A percentile compares a stretch with the other conserved stretches of the same genome.
These are phyloP conservation scores for Warburgia ugandensis DNA, from an alignment of 164 flowering plant species.

Conservation along the genomic window DNA sequence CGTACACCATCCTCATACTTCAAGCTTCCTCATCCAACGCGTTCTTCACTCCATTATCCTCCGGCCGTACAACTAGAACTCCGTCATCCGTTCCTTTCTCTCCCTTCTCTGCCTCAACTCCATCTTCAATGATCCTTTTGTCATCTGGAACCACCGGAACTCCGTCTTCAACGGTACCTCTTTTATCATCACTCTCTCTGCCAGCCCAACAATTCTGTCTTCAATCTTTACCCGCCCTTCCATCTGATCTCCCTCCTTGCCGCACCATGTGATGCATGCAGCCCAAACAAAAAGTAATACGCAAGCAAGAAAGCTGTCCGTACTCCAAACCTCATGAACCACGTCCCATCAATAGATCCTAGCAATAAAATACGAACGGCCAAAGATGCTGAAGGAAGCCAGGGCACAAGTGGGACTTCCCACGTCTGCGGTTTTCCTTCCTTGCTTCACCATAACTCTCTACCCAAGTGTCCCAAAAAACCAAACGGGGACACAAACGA, in stretches of 20 bases:
- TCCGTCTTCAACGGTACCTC: too few relatives aligned
- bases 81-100: too few relatives aligned
- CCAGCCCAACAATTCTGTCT: neutral
- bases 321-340: conserved; percentile 40
- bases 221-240: neutral
- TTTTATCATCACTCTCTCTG: too few relatives aligned
- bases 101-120: too few relatives aligned
- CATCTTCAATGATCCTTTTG: too few relatives aligned
- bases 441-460: conserved; percentile 26
- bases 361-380: conserved; percentile 50
- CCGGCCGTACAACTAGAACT: too few relatives aligned
- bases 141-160: too few relatives aligned
- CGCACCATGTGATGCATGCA: conserved; percentile 55
- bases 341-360: conserved; percentile 42
- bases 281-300: conserved; percentile 47
- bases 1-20: too few relatives aligned
- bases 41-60: too few relatives aligned
- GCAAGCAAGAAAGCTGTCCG: conserved; percentile 36
- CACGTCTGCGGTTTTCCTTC: conserved; percentile 41
- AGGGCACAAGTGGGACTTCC: conserved; percentile 61
- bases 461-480: conserved; percentile 36
- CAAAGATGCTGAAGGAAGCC: conserved; percentile 50
- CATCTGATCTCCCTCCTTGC: conserved; percentile 11
- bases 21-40: too few relatives aligned
- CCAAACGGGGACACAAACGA: conserved; percentile 31